Conservation (phyloP, 495 filamentous ascomycete species). For the Bathelium albidoporum region DNA sequence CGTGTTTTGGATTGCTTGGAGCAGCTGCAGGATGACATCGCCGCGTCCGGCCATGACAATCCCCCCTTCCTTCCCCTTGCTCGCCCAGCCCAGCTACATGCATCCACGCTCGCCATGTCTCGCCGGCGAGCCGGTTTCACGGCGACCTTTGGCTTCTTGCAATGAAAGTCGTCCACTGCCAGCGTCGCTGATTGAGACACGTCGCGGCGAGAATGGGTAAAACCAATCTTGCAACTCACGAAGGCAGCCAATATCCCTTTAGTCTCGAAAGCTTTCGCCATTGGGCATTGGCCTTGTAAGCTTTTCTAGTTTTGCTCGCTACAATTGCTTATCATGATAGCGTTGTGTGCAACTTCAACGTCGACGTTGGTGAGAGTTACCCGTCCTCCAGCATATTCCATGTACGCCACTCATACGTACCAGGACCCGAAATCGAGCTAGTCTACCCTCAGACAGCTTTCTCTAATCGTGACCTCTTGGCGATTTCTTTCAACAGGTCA, state of each 20-base stretch:
- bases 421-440: conserved; percentile 28
- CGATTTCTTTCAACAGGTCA: conserved; percentile 29
- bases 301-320: background rate
- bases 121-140: background rate
- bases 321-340: background rate
- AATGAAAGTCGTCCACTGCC: background rate
- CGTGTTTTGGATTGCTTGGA: background rate
- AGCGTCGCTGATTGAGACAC: background rate
- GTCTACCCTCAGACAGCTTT: conserved; percentile 27
- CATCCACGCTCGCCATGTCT: background rate
- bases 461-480: conserved; percentile 21
- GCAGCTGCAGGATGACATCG: background rate
- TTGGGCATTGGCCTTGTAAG: conserved; percentile 5
- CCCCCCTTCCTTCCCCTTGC: background rate
- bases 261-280: background rate
- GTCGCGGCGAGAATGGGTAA: background rate
- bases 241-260: background rate
- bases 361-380: background rate
- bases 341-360: conserved; percentile 6
- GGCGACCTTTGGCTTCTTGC: background rate
- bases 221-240: background rate
- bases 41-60: background rate
- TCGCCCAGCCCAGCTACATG: background rate
- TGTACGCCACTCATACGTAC: background rate
- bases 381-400: background rate